A percentile compares a stretch with the other conserved stretches of the same genome.
Conservation (phyloP, 208 protist genomes). For the Trypanosomatidae sp. region DNA sequence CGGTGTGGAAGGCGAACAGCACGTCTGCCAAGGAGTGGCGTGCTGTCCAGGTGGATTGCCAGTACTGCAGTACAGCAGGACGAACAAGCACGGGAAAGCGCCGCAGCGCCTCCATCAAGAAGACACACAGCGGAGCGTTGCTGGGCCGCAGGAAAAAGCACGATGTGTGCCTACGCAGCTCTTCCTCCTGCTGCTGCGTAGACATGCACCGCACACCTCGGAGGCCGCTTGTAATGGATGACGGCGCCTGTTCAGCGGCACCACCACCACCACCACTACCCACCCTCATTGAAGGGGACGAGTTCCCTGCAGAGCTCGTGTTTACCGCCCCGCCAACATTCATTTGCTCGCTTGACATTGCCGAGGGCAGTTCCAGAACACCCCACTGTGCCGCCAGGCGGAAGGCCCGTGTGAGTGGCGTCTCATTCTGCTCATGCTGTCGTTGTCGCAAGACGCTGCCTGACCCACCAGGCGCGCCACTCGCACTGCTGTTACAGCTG, state of each 20-base stretch:
- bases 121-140: constrained; percentile 66
- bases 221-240: neutral
- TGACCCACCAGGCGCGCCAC: neutral
- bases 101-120: constrained; percentile 57
- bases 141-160: constrained; percentile 64
- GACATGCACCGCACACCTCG: neutral
- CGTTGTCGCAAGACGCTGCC: neutral
- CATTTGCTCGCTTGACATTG: neutral
- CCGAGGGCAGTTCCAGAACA: constrained; percentile 10
- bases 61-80: constrained; percentile 34
- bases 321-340: neutral
- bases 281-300: neutral
- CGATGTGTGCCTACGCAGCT: constrained; percentile 28
- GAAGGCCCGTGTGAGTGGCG: constrained; percentile 25
- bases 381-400: constrained; percentile 26
- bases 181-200: constrained; percentile 18
- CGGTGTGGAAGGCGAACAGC: constrained; percentile 46
- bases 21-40: constrained; percentile 62
- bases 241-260: neutral
- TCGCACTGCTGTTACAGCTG: constrained; percentile 4
- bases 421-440: constrained; percentile 12
- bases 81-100: constrained; percentile 62
- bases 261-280: neutral
- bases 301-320: neutral
- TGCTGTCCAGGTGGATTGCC: constrained; percentile 58